Percentiles rank a stretch among this genome's conserved stretches.
phyloP scores from a whole-genome alignment of 768 basidiomycete genomes.

The Piloderma croceum region DNA sequence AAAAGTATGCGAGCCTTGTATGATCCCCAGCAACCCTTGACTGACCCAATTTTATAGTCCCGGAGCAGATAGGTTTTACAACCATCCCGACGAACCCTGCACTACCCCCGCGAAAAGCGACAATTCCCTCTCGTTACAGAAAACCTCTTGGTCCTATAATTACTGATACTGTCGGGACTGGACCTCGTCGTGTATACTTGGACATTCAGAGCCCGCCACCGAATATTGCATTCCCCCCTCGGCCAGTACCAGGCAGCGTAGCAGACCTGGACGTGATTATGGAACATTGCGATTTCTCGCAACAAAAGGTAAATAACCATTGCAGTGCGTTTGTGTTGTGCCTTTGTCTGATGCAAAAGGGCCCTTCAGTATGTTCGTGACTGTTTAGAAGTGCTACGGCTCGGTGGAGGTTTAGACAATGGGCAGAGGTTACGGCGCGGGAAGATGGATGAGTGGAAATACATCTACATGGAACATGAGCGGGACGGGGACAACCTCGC shows the following conservation, averaged over 20 bases:
- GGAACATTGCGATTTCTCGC: constrained; percentile 89
- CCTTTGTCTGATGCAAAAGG: constrained; percentile 12
- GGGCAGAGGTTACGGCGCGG: constrained; percentile 70
- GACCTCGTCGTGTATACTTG: constrained; percentile 73
- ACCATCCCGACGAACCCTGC: constrained; percentile 64
- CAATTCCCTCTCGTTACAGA: constrained; percentile 45
- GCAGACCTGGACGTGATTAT: constrained; percentile 86
- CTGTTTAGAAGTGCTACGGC: constrained; percentile 89
- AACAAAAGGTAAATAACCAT: constrained; percentile 52
- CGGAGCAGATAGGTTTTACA: constrained; percentile 58
- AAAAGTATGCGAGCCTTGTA: constrained; percentile 45
- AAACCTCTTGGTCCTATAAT: constrained; percentile 41
- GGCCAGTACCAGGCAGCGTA: constrained; percentile 79
- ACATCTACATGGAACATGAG: constrained; percentile 73
- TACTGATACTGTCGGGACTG: constrained; percentile 62
- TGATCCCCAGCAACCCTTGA: constrained; percentile 1
- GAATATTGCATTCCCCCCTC: constrained; percentile 75
- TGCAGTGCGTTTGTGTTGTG: background rate
- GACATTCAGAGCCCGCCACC: constrained; percentile 59
- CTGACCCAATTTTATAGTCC: constrained; percentile 43
- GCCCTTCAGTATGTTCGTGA: constrained; percentile 83
- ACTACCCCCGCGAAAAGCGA: constrained; percentile 51
- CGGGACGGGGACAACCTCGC: constrained; percentile 14
- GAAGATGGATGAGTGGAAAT: constrained; percentile 78
- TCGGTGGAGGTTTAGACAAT: constrained; percentile 85